Conservation (phyloP, 345 rosid species). For the Populus simonii region DNA sequence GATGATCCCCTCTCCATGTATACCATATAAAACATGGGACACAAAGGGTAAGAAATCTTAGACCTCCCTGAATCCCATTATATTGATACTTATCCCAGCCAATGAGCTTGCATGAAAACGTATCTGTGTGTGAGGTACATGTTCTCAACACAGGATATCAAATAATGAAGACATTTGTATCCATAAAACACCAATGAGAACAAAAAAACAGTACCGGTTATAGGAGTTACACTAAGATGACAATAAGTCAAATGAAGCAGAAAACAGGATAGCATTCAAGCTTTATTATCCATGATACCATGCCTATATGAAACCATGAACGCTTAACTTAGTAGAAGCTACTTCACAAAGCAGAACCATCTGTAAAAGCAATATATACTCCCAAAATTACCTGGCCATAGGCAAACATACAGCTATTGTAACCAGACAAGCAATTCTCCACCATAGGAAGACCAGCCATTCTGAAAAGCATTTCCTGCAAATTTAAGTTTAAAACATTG, state of each 20-base stretch:
- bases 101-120: not conserved
- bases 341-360: not conserved
- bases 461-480: constrained; percentile 82
- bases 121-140: not conserved
- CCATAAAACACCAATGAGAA: not conserved
- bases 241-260: not conserved
- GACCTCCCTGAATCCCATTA: not conserved
- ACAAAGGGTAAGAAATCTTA: not conserved
- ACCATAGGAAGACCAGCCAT: constrained; percentile 92
- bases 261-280: not conserved
- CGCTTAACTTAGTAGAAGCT: not conserved
- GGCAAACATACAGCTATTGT: constrained; percentile 96
- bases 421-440: constrained; percentile 95
- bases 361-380: not conserved
- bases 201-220: not conserved
- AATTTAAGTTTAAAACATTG: constrained; percentile 10
- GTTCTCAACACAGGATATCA: not conserved
- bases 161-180: too few relatives aligned
- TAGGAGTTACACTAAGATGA: not conserved
- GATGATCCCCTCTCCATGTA: not conserved
- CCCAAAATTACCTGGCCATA: constrained; percentile 77
- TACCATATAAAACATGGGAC: not conserved
- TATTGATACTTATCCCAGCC: not conserved
- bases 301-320: not conserved
- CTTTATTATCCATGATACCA: not conserved